Evolutionary conservation across 2,329 filamentous ascomycete genomes (phyloP), one percentile per base, ranked within the genome.

Genomic region (Pyrenochaeta sp.): DNA sequence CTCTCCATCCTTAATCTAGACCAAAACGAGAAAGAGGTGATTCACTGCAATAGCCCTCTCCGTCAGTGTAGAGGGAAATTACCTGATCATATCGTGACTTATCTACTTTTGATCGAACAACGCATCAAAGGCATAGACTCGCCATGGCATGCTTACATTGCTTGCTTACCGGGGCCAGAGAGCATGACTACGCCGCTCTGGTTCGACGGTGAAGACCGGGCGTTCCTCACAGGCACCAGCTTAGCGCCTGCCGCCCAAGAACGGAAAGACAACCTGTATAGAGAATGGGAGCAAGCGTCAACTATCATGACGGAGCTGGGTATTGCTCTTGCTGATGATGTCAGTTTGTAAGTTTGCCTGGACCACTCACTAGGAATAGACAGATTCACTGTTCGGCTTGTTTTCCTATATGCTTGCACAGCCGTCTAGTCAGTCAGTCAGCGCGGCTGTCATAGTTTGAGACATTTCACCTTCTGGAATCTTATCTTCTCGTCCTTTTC

Each of bases 91-190:
- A 60, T 71, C 36, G 44, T 72, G 37, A 61, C 63, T 7, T 65
- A 68, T 35, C 60, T 73, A 14, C 51, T 72, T 6, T 59, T 73
- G 39, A 55, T 68, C 27, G 68, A 73, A 50, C 68, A 73, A 49
- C 54, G 54, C 22, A 50, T 40, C 20, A 58, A 39, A 47, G 55
- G 35, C 35, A 53, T 22, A n/a, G 40, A 52, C 1, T 70, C 67
- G 10, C 60, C 55, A 45, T 74, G 71, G 71, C 37, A 58, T 18
- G 54, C 63, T 19, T 74, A 74, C 44, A 65, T 74, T 35, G 50
- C 53, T 14, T 65, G 63, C 32, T 55, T 74, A 31, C 71, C 71
- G 8, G 49, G 18, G 8, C 46, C 58, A 9, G 53, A 64, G 15
- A 50, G 47, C 11, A 60, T 74, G 61, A 63, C 55, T n/a, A 72